Conservation (phyloP, 257 asterid species). For the Solanum clarkiae region DNA sequence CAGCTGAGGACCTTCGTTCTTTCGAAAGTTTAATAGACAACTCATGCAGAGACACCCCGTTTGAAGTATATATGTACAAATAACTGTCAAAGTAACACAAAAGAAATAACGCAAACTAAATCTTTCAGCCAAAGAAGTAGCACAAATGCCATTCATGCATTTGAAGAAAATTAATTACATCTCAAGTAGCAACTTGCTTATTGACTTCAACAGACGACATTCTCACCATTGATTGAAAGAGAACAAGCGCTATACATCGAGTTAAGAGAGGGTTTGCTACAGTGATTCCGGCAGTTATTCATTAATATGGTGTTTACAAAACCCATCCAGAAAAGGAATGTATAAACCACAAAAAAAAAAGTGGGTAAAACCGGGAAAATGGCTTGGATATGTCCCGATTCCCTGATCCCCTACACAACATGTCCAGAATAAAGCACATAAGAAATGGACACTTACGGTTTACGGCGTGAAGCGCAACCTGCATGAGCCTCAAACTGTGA, state of each 20-base stretch:
- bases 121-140: not conserved
- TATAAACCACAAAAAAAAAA: not conserved
- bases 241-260: too few species aligned
- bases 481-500: constrained; percentile 95
- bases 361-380: not conserved
- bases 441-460: constrained; percentile 57
- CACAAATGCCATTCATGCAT: not conserved
- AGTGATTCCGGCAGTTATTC: too few species aligned
- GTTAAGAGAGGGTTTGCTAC: too few species aligned
- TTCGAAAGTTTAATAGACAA: constrained; percentile 45
- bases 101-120: not conserved
- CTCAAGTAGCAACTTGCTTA: not conserved
- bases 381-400: not conserved
- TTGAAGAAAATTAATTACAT: not conserved
- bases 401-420: not conserved
- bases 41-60: constrained; percentile 74
- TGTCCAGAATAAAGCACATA: not conserved
- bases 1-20: constrained; percentile 28
- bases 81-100: constrained; percentile 35
- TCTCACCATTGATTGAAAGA: not conserved
- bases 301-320: not conserved
- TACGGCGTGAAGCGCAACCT: constrained; percentile 75
- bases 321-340: not conserved
- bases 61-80: constrained; percentile 62
- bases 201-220: not conserved